phyloP scores from a whole-genome alignment of 78 protist genomes.

The Dictyostelium brefeldianum region DNA sequence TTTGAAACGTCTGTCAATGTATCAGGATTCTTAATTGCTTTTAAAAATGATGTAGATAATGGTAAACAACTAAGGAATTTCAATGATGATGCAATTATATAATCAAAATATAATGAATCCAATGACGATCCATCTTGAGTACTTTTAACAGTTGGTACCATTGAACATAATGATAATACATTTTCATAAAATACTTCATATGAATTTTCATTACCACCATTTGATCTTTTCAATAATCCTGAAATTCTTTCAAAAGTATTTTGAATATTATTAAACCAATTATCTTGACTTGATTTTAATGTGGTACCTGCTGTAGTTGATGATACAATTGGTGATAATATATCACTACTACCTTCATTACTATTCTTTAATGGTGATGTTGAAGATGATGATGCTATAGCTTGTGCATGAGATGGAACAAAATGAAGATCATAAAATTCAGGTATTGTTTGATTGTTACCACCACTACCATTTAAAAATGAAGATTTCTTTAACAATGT shows the following conservation, averaged over 20 bases:
- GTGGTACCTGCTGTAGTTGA: not conserved
- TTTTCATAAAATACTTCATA: slow-evolving; percentile 27
- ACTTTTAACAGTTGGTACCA: not conserved
- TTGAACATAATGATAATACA: not conserved
- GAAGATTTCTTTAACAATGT: not conserved
- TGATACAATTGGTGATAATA: not conserved
- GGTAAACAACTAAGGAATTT: slow-evolving; percentile 28
- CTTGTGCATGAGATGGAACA: not conserved
- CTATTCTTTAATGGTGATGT: not conserved
- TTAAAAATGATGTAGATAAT: slow-evolving; percentile 7
- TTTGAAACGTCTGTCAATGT: not conserved
- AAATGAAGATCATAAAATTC: slow-evolving; percentile 45
- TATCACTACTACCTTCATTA: not conserved
- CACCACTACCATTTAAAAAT: not conserved
- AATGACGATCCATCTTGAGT: slow-evolving; percentile 2
- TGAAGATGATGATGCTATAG: not conserved
- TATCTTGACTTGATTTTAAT: not conserved
- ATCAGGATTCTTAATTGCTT: slow-evolving; percentile 25
- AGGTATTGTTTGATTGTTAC: not conserved
- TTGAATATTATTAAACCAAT: not conserved
- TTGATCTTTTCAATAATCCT: not conserved
- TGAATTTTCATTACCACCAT: not conserved
- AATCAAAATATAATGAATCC: slow-evolving; percentile 30
- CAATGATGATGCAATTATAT: slow-evolving; percentile 20
- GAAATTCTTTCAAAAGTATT: not conserved